Evolutionary conservation across 441 rosid species (phyloP).

Genomic region (Rhodomyrtus psidioides): DNA sequence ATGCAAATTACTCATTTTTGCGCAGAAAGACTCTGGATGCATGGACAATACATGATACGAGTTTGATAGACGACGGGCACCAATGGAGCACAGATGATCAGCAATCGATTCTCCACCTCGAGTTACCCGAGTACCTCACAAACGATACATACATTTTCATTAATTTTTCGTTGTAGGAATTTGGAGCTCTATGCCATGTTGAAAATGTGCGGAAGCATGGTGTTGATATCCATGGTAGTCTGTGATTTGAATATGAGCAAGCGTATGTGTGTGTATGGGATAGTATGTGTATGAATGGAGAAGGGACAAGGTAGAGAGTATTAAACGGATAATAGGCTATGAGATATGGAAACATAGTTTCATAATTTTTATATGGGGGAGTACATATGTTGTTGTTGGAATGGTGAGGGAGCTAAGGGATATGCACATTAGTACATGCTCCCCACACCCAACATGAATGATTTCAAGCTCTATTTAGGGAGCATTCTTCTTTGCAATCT

Average conservation of each 20-base stretch:
- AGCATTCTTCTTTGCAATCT: no score
- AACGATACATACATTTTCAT: no score
- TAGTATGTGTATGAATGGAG: not conserved
- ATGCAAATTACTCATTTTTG: not conserved
- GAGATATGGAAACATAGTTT: not conserved
- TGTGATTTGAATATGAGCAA: not conserved
- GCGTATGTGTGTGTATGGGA: not conserved
- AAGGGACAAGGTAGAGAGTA: not conserved
- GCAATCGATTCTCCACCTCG: conserved; percentile 43
- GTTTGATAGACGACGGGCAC: conserved; percentile 42
- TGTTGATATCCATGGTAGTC: not conserved
- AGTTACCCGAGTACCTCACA: conserved; percentile 35
- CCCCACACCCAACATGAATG: no score
- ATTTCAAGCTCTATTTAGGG: no score
- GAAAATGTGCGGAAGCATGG: not conserved
- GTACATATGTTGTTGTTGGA: not conserved
- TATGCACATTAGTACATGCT: not conserved
- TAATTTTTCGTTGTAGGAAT: not conserved
- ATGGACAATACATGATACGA: conserved; percentile 8
- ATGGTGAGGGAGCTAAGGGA: not conserved
- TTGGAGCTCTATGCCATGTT: not conserved
- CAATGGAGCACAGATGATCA: conserved; percentile 86
- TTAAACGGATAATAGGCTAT: not conserved
- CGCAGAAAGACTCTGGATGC: conserved; percentile 31
- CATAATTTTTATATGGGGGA: not conserved